These are phyloP conservation scores for Cajanus cajan DNA, from an alignment of 306 rosid genomes.

Conservation along the genomic window DNA sequence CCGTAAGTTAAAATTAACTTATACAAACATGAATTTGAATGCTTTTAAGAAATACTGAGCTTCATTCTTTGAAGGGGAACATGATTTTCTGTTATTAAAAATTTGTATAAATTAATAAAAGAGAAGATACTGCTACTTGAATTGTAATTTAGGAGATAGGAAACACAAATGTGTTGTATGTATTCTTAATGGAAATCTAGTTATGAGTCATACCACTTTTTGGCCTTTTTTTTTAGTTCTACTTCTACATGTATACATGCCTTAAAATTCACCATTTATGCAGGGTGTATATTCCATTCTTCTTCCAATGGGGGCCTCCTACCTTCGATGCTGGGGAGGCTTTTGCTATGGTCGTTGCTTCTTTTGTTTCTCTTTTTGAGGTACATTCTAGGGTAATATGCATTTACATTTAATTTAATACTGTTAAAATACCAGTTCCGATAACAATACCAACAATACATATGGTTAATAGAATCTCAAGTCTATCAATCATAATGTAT, in stretches of 20 bases:
- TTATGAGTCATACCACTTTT: background rate
- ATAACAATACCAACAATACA: no score
- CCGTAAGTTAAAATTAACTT: no score
- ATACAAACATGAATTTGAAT: no score
- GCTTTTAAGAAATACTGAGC: background rate
- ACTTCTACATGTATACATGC: background rate
- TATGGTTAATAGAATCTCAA: background rate
- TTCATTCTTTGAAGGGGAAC: constrained; percentile 2
- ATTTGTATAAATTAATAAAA: background rate
- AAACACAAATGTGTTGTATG: background rate
- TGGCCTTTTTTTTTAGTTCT: background rate
- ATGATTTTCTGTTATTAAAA: background rate
- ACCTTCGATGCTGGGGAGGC: constrained; percentile 78
- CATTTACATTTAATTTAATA: no score
- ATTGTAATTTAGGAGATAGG: background rate
- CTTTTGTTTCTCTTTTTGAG: constrained; percentile 81
- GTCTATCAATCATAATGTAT: background rate
- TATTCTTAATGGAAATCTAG: background rate
- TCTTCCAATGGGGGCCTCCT: constrained; percentile 92
- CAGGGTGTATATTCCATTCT: constrained; percentile 80
- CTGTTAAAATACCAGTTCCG: no score
- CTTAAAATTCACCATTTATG: background rate
- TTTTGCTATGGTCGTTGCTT: constrained; percentile 83
- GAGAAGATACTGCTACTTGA: background rate
- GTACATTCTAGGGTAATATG: no score